Evolutionary conservation across 73 alveolate species (phyloP).

Genomic region (Uronychia binucleata): DNA sequence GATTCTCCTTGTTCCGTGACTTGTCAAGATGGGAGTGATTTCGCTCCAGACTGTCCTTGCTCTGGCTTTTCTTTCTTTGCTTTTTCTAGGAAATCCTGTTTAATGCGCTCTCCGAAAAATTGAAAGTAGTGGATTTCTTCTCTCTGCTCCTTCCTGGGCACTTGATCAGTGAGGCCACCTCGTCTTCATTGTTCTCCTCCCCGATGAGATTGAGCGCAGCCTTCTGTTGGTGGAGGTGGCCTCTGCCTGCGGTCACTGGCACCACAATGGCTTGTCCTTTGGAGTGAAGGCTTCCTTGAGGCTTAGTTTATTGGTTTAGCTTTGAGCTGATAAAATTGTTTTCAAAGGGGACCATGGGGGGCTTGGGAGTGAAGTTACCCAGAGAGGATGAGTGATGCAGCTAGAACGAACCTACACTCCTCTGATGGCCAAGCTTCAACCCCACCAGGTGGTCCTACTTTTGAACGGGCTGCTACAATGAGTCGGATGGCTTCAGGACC

Average conservation of each 20-base stretch:
- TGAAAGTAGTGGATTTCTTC: neutral
- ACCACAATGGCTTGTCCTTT: no score
- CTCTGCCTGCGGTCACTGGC: neutral
- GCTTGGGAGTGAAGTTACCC: neutral
- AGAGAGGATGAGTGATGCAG: neutral
- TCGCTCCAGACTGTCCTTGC: neutral
- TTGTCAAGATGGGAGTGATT: neutral
- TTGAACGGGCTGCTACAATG: neutral
- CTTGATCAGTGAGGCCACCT: neutral
- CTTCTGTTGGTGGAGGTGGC: neutral
- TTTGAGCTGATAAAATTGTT: neutral
- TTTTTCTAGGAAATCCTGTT: neutral
- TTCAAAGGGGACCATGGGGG: neutral
- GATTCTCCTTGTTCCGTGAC: neutral
- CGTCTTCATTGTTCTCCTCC: neutral
- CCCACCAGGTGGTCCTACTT: neutral
- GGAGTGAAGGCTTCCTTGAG: no score
- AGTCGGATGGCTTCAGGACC: neutral
- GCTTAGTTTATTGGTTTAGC: no score
- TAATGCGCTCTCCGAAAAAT: neutral
- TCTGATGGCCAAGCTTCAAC: no score
- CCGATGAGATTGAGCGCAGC: neutral
- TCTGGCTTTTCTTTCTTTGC: neutral
- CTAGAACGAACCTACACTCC: neutral
- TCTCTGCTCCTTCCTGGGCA: neutral